Evolutionary conservation across 345 rosid genomes (phyloP), one percentile per base, ranked within the genome.

Genomic region (Gossypium ekmanianum): DNA sequence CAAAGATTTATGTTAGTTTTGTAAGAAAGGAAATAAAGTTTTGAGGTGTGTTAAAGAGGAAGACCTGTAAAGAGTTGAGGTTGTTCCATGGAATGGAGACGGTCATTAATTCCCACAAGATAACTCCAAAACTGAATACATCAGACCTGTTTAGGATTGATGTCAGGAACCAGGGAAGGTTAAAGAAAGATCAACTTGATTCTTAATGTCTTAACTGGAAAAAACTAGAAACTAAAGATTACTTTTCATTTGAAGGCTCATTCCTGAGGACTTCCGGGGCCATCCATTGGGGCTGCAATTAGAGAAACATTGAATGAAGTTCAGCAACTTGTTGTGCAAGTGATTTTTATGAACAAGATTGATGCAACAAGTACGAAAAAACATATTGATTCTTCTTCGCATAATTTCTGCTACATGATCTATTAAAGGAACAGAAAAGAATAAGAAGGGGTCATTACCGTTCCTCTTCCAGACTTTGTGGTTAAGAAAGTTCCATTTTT

Each of bases 221-320:
- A 67, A 45, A 3, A 16, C 51, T 65, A 41, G 22, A 20, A 67
- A 34, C n/a, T 11, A 22, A 74, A 22, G 77, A 66, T 69, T 87
- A 91, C 98, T 91, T 91, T 75, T 94, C 98, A 82, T 92, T 87
- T 6, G 94, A 92, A 73, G 98, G 96, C 70, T 94, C 98, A 50
- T 84, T 88, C 20, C 97, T 81, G 0, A 94, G 92, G 81, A 90
- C 93, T 89, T 94, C 98, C 47, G 97, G 98, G 10, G 98, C 94
- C 98, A 94, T 94, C 98, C 98, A 92, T 34, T 88, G 98, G 10
- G 98, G 96, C 98, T 94, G 92, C 85, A 81, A 67, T 41, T 8
- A 69, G 45, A 61, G 73, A 52, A 61, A 16, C 2, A 71, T 9
- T 10, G 44, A 41, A 61, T 18, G 27, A 4, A 29, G 43, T 27